Evolutionary conservation across 2,329 filamentous ascomycete genomes (phyloP).

Genomic region (Penicillium sp.): DNA sequence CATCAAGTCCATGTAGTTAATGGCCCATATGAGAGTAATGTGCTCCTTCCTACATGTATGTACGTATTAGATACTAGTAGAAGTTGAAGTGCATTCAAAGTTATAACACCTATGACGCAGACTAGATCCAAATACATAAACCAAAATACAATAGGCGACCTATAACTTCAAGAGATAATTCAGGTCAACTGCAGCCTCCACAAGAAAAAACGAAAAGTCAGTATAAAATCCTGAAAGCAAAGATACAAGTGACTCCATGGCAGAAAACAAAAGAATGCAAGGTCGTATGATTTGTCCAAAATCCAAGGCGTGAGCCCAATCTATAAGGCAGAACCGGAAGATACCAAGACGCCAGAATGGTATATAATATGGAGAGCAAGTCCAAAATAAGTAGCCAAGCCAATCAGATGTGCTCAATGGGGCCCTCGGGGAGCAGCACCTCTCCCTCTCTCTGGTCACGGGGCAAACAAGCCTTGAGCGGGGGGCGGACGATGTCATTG

Average conservation of each 20-base stretch:
- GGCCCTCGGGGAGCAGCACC: slow-evolving; percentile 72
- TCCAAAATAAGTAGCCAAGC: neutral
- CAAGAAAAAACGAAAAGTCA: neutral
- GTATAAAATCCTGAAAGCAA: neutral
- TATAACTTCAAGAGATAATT: neutral
- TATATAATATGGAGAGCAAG: neutral
- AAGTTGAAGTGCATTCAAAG: neutral
- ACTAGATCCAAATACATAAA: neutral
- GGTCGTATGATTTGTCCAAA: neutral
- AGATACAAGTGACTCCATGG: slow-evolving; percentile 3
- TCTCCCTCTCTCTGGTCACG: slow-evolving; percentile 54
- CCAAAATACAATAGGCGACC: neutral
- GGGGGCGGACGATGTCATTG: slow-evolving; percentile 87
- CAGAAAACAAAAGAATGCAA: slow-evolving; percentile 3
- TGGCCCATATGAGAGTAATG: neutral
- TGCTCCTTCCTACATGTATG: neutral
- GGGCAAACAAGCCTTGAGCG: slow-evolving; percentile 66
- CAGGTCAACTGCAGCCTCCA: neutral
- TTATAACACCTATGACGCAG: neutral
- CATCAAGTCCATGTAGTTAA: neutral
- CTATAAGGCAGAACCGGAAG: neutral
- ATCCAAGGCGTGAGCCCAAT: neutral
- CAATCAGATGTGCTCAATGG: slow-evolving; percentile 67
- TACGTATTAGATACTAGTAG: neutral
- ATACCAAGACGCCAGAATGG: neutral